A percentile compares a stretch with the other conserved stretches of the same genome.
Evolutionary conservation across 768 basidiomycete genomes (phyloP).

Genomic region (Russula griseocarnosa): DNA sequence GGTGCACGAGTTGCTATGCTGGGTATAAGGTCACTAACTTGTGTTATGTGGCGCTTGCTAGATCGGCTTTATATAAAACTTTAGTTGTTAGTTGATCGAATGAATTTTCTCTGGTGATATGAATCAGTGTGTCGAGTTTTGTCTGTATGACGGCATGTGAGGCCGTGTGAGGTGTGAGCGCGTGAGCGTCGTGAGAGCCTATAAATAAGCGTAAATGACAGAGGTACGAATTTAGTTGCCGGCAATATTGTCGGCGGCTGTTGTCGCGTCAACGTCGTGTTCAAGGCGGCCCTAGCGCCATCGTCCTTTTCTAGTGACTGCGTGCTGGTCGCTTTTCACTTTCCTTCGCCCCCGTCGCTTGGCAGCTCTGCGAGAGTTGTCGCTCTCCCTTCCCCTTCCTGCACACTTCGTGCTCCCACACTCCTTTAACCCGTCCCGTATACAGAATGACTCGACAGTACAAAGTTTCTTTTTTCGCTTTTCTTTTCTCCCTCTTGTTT

Average conservation of each 20-base stretch:
- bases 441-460: constrained; percentile 1
- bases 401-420: constrained; percentile 23
- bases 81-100: background rate
- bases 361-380: background rate
- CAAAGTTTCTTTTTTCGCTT: constrained; percentile 7
- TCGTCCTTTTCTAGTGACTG: background rate
- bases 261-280: background rate
- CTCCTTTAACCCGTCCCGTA: constrained; percentile 11
- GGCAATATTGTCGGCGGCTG: background rate
- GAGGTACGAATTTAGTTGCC: background rate
- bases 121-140: background rate
- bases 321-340: background rate
- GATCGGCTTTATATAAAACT: constrained; percentile 88
- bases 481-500: constrained; percentile 15
- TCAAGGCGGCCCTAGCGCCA: background rate
- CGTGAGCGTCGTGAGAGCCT: background rate
- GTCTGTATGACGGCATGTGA: background rate
- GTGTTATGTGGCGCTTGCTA: constrained; percentile 33
- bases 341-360: background rate
- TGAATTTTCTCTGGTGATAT: background rate
- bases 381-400: background rate
- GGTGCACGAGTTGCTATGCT: constrained; percentile 23
- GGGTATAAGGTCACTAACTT: background rate
- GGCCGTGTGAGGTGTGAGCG: too few species aligned
- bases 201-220: background rate